Conservation (phyloP, 495 filamentous ascomycete genomes). For the Hypoxylon rickii region DNA sequence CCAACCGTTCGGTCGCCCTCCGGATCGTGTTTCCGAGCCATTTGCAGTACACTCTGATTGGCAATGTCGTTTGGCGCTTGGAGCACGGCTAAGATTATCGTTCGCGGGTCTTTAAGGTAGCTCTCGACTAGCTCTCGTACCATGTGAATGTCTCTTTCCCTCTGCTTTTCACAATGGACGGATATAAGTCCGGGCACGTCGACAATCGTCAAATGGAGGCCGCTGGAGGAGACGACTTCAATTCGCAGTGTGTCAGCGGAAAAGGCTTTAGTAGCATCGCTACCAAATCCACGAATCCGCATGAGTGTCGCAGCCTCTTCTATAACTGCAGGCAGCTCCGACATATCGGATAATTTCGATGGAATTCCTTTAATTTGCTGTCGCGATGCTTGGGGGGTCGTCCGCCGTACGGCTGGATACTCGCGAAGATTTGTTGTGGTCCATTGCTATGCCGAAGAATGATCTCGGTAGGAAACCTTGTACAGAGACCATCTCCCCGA, state of each 20-base stretch:
- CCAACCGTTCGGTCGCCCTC: slow-evolving; percentile 51
- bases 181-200: slow-evolving; percentile 60
- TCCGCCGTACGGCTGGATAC: slow-evolving; percentile 1
- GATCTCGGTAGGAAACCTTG: slow-evolving; percentile 59
- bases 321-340: slow-evolving; percentile 46
- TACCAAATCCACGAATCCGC: slow-evolving; percentile 41
- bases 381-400: slow-evolving; percentile 24
- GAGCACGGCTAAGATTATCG: slow-evolving; percentile 53
- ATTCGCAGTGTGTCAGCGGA: slow-evolving; percentile 54
- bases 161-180: slow-evolving; percentile 46
- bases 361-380: slow-evolving; percentile 36
- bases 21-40: slow-evolving; percentile 44
- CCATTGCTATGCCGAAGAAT: slow-evolving; percentile 51
- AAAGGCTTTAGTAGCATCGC: slow-evolving; percentile 32
- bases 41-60: slow-evolving; percentile 48
- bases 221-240: slow-evolving; percentile 54
- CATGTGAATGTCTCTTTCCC: slow-evolving; percentile 42
- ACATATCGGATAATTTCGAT: slow-evolving; percentile 39
- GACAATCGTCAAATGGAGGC: slow-evolving; percentile 58
- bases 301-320: slow-evolving; percentile 49
- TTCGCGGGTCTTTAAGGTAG: slow-evolving; percentile 52
- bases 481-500: slow-evolving; percentile 46
- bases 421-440: slow-evolving; percentile 1
- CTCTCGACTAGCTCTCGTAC: slow-evolving; percentile 47
- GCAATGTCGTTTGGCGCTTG: slow-evolving; percentile 47